Conservation (phyloP, 257 asterid genomes). For the Hygrophila difformis region DNA sequence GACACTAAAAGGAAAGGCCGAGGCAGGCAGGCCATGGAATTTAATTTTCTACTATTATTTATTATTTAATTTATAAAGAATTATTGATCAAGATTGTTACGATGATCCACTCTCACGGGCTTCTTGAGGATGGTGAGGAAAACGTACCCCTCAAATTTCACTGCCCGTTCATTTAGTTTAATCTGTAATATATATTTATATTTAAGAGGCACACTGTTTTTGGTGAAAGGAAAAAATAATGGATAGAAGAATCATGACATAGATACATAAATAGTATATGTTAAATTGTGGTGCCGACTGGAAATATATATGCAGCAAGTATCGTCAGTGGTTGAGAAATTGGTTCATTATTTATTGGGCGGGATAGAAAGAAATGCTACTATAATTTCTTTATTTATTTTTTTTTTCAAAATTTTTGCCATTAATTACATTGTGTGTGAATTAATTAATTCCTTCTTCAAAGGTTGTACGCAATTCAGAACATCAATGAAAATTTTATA, state of each 20-base stretch:
- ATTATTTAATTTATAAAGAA: constrained; percentile 6
- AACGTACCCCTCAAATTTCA: neutral
- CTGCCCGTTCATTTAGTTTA: neutral
- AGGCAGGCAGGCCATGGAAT: constrained; percentile 3
- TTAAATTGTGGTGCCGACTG: constrained; percentile 8
- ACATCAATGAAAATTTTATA: too few relatives aligned
- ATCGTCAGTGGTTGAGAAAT: constrained; percentile 7
- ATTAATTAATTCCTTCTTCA: too few relatives aligned
- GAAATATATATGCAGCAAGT: neutral
- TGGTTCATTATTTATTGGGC: too few relatives aligned
- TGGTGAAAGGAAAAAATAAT: too few relatives aligned
- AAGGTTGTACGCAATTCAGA: too few relatives aligned
- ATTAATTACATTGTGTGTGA: too few relatives aligned
- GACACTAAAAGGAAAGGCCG: constrained; percentile 10
- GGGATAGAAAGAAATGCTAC: too few relatives aligned
- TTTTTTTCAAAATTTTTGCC: too few relatives aligned
- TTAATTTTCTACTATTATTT: neutral
- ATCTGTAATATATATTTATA: constrained; percentile 3
- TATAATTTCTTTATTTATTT: too few relatives aligned
- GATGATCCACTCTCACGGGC: constrained; percentile 32
- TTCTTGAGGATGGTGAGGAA: constrained; percentile 30
- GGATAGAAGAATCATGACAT: neutral
- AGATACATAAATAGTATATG: neutral
- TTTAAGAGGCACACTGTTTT: neutral
- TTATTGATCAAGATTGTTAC: constrained; percentile 1